Percentiles rank a stretch among this genome's conserved stretches.
These are phyloP conservation scores for Cryphonectria nitschkei DNA, from an alignment of 2,329 filamentous ascomycete genomes.

Conservation along the genomic window DNA sequence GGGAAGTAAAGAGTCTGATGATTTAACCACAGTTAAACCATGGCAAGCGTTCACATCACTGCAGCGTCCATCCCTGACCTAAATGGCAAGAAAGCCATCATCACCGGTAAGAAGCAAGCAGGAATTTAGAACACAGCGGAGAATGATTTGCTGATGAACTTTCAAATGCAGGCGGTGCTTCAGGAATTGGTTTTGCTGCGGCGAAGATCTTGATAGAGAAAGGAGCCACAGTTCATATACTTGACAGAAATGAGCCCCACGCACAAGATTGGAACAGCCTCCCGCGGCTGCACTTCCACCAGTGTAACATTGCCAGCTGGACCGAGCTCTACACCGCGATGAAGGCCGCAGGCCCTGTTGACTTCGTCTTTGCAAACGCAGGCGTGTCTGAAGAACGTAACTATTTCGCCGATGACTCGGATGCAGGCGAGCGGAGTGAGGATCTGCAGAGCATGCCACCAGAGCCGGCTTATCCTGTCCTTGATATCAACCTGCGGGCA, in stretches of 20 bases:
- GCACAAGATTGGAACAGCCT: conserved; percentile 25
- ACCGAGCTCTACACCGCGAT: conserved; percentile 34
- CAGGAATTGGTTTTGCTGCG: conserved; percentile 41
- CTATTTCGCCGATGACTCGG: conserved; percentile 39
- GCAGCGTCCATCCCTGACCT: background rate
- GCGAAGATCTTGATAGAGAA: conserved; percentile 36
- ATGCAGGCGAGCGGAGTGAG: conserved; percentile 24
- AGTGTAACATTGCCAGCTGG: conserved; percentile 39
- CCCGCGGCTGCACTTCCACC: conserved; percentile 30
- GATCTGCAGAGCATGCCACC: no score
- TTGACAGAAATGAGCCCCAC: conserved; percentile 30
- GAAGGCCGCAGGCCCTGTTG: conserved; percentile 31
- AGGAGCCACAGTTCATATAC: conserved; percentile 37
- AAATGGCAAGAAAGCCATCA: conserved; percentile 24
- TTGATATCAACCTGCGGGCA: conserved; percentile 41
- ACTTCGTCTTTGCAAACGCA: conserved; percentile 32
- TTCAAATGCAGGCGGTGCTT: conserved; percentile 33
- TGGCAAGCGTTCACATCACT: no score
- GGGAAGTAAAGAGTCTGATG: no score
- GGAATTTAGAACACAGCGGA: background rate
- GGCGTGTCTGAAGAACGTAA: conserved; percentile 38
- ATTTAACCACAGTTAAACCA: no score
- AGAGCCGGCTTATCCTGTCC: conserved; percentile 23
- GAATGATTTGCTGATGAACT: background rate
- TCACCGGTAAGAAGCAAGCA: conserved; percentile 15